Evolutionary conservation across 768 basidiomycete species (phyloP), one percentile per base, ranked within the genome.

Genomic region (Pisolithus microcarpus): DNA sequence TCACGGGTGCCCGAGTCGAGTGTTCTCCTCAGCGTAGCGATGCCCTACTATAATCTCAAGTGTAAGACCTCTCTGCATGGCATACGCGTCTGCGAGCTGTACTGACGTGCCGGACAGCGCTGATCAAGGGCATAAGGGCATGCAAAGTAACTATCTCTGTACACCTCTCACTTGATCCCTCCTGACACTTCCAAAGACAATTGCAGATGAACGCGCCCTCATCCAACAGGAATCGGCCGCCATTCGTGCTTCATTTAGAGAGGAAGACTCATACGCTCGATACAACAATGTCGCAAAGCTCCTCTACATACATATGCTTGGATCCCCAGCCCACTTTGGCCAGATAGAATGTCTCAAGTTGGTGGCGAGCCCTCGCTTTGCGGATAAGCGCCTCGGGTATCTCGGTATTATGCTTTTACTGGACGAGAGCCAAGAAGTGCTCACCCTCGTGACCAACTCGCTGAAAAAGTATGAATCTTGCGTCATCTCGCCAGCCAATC

Each of bases 211-310:
- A 72, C 90, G 95, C 51, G 84, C 85, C 51, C 84, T 97, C 60
- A 94, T 98, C 65, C 89, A 95, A 65, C 93, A 96, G 67, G 95
- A 98, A 74, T 93, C 91, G 1, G 95, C 95, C 10, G 91, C 93
- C 9, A 96, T 98, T 60, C 84, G 96, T 40, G 93, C 95, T 0
- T 92, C 93, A 0, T 97, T 99, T 72, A 83, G 93, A 53, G 94
- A 96, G 68, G 96, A 98, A 67, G 96, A 97, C 74, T 84, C 92
- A 2, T 91, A 86, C 67, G 80, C 91, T 51, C 85, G 96, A 49
- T 89, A 99, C 67, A 89, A 98, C 76, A 98, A 94, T 70, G 85
- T 99, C 64, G 95, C 94, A 52, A 98, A 98, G 66, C 80, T 98
- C 21, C 82, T 99, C 53, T 98, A 99, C 73, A 96, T 96, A 71